Conservation (phyloP, 2,329 filamentous ascomycete genomes). For the Didymella pomorum region DNA sequence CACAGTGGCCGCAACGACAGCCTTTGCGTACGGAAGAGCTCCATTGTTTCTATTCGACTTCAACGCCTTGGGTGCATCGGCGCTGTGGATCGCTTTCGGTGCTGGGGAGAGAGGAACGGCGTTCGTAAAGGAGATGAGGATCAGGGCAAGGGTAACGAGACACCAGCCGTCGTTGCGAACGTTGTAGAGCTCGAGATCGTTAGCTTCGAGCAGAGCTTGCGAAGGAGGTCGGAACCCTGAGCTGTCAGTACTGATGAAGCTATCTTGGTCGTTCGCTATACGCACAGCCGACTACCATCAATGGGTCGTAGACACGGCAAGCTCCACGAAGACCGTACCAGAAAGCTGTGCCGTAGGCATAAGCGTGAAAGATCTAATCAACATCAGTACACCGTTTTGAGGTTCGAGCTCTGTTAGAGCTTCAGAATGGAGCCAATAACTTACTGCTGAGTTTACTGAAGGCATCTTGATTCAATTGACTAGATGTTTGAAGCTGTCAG, state of each 20-base stretch:
- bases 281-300: conserved; percentile 38
- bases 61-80: conserved; percentile 10
- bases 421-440: background rate
- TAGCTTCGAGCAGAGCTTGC: conserved; percentile 31
- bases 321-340: conserved; percentile 37
- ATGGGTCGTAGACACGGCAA: conserved; percentile 36
- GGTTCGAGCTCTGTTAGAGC: background rate
- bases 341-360: conserved; percentile 38
- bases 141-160: conserved; percentile 36
- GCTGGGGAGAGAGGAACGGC: conserved; percentile 26
- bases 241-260: conserved; percentile 6
- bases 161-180: conserved; percentile 39
- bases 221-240: conserved; percentile 37
- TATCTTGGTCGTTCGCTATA: background rate
- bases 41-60: conserved; percentile 9
- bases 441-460: conserved; percentile 27
- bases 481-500: background rate
- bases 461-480: conserved; percentile 18
- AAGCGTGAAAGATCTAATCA: conserved; percentile 34
- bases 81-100: conserved; percentile 12
- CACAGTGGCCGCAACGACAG: conserved; percentile 33
- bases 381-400: background rate
- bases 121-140: conserved; percentile 34
- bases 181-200: conserved; percentile 39
- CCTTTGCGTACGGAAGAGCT: conserved; percentile 30